Evolutionary conservation across 352 stramenopile genomes (phyloP).

Genomic region (Pythium scleroteichum): DNA sequence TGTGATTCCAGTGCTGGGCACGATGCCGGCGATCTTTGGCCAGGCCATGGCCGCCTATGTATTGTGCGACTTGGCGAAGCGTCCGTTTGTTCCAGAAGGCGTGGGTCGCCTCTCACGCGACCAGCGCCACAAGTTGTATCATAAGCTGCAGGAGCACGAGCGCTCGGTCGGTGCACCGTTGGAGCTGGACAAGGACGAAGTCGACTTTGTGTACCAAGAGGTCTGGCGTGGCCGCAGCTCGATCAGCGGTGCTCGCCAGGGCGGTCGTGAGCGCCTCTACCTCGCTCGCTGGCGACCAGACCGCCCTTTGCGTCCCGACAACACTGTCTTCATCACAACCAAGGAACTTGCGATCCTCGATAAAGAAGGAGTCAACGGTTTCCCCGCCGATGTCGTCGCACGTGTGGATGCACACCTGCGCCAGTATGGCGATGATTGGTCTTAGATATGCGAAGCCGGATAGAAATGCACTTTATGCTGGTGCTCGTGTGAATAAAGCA

Average conservation of each 20-base stretch:
- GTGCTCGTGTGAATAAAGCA: no score
- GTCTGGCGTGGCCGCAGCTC: slow-evolving; percentile 82
- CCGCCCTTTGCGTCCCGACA: slow-evolving; percentile 71
- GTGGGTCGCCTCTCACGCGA: slow-evolving; percentile 74
- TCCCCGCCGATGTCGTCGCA: slow-evolving; percentile 62
- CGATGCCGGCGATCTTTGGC: slow-evolving; percentile 96
- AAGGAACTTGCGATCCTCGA: slow-evolving; percentile 73
- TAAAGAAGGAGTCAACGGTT: slow-evolving; percentile 60
- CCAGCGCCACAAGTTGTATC: slow-evolving; percentile 85
- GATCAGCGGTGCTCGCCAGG: slow-evolving; percentile 66
- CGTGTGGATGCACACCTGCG: slow-evolving; percentile 65
- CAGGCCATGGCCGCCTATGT: slow-evolving; percentile 95
- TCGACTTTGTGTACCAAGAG: slow-evolving; percentile 88
- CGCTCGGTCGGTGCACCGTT: slow-evolving; percentile 56
- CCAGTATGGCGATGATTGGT: slow-evolving; percentile 62
- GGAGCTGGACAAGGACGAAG: slow-evolving; percentile 81
- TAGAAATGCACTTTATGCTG: not conserved
- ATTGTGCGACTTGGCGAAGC: slow-evolving; percentile 91
- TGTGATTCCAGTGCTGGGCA: slow-evolving; percentile 95
- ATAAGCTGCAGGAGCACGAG: slow-evolving; percentile 81
- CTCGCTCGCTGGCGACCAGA: slow-evolving; percentile 83
- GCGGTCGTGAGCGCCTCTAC: slow-evolving; percentile 75
- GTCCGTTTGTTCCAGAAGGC: slow-evolving; percentile 84
- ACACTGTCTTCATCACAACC: slow-evolving; percentile 85
- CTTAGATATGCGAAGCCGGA: slow-evolving; percentile 11